Percentiles rank a stretch among this genome's conserved stretches.
Evolutionary conservation across 305 asterid species (phyloP).

Genomic region (Plantago rigida): DNA sequence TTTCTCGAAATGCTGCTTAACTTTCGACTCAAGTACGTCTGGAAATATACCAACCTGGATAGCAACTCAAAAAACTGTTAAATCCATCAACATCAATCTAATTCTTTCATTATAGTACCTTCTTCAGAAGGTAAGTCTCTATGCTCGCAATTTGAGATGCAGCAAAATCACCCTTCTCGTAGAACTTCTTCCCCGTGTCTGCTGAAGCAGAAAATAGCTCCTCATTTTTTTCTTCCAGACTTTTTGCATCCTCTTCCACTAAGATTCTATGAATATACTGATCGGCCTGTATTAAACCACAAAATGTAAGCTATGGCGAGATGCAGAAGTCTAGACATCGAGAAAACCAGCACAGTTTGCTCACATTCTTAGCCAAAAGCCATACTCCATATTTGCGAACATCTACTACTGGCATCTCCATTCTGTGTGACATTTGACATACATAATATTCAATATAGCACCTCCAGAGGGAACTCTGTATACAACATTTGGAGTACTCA

Average conservation of each 20-base stretch:
- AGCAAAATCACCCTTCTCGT: constrained; percentile 70
- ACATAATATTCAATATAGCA: constrained; percentile 25
- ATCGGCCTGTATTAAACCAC: constrained; percentile 50
- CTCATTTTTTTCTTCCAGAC: constrained; percentile 42
- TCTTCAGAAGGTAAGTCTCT: constrained; percentile 62
- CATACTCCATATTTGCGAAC: constrained; percentile 76
- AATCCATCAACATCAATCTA: constrained; percentile 14
- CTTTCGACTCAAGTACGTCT: constrained; percentile 68
- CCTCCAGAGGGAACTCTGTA: constrained; percentile 10
- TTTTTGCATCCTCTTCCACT: constrained; percentile 72
- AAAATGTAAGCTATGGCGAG: constrained; percentile 21
- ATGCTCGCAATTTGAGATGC: constrained; percentile 59
- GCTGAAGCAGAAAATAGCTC: constrained; percentile 51
- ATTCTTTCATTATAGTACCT: constrained; percentile 35
- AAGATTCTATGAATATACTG: constrained; percentile 79
- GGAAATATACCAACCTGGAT: constrained; percentile 90
- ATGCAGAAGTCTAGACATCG: neutral
- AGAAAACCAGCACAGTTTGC: constrained; percentile 28
- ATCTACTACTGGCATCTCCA: constrained; percentile 98
- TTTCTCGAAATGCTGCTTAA: constrained; percentile 70
- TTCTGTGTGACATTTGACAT: constrained; percentile 41
- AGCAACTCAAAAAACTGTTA: constrained; percentile 23
- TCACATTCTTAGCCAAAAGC: constrained; percentile 86
- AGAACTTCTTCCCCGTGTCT: constrained; percentile 47
- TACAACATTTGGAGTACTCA: constrained; percentile 32